These are phyloP conservation scores for Penicillium herquei DNA, from an alignment of 495 filamentous ascomycete genomes.

Conservation along the genomic window DNA sequence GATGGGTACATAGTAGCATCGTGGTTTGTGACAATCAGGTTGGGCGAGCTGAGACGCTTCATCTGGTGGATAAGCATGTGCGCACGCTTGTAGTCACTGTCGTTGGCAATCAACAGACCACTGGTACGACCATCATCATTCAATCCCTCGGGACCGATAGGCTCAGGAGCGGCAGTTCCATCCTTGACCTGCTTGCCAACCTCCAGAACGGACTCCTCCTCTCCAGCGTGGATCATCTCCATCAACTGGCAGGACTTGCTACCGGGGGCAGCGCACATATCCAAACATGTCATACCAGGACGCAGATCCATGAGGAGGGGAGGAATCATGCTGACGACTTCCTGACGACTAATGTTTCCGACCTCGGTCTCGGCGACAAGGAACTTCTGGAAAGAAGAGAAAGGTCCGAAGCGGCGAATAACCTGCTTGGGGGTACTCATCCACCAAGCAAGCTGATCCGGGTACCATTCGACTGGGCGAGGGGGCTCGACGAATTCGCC, in stretches of 20 bases:
- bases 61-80: slow-evolving; percentile 98
- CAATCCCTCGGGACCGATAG: slow-evolving; percentile 46
- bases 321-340: slow-evolving; percentile 98
- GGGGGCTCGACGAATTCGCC: slow-evolving; percentile 79
- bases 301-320: slow-evolving; percentile 87
- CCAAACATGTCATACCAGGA: slow-evolving; percentile 88
- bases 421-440: slow-evolving; percentile 97
- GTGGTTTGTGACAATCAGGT: slow-evolving; percentile 96
- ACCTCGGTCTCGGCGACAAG: slow-evolving; percentile 96
- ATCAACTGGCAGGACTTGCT: slow-evolving; percentile 95
- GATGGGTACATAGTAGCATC: slow-evolving; percentile 95
- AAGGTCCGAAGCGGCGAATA: slow-evolving; percentile 85
- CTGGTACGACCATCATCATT: slow-evolving; percentile 84
- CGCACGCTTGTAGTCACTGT: slow-evolving; percentile 88
- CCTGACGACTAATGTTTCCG: slow-evolving; percentile 95
- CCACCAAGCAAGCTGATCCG: slow-evolving; percentile 87
- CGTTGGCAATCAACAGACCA: slow-evolving; percentile 91
- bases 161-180: slow-evolving; percentile 47
- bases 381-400: slow-evolving; percentile 94
- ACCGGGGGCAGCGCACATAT: slow-evolving; percentile 94
- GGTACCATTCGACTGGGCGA: slow-evolving; percentile 80
- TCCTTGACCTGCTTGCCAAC: slow-evolving; percentile 53
- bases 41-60: slow-evolving; percentile 93
- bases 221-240: slow-evolving; percentile 88
- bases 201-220: slow-evolving; percentile 75